phyloP scores from a whole-genome alignment of 352 stramenopile species.

The Globisporangium radiosum region DNA sequence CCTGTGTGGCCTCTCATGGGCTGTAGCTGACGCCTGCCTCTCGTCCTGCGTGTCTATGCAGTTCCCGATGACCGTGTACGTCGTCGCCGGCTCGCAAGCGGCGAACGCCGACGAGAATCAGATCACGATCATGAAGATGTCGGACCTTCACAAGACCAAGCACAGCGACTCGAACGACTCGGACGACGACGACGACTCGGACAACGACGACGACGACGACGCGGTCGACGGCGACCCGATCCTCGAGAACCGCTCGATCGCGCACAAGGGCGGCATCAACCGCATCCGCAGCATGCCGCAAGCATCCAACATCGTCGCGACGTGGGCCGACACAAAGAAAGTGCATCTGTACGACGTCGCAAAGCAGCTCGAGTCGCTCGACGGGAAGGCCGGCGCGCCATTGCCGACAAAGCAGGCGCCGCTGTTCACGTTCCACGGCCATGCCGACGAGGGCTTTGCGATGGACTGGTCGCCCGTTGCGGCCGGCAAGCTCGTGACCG shows the following conservation, averaged over 20 bases:
- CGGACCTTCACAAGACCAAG: constrained; percentile 94
- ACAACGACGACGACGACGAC: constrained; percentile 86
- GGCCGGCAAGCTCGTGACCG: constrained; percentile 89
- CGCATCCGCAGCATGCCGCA: constrained; percentile 94
- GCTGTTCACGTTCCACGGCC: constrained; percentile 93
- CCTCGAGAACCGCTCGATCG: constrained; percentile 93
- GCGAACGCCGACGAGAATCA: constrained; percentile 92
- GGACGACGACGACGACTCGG: constrained; percentile 69
- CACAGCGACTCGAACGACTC: constrained; percentile 46
- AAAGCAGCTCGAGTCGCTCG: constrained; percentile 83
- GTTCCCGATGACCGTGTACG: constrained; percentile 95
- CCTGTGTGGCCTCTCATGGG: not conserved
- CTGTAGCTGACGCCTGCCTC: too few species aligned
- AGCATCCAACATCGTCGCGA: constrained; percentile 94
- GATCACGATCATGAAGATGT: constrained; percentile 97
- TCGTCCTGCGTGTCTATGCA: constrained; percentile 8
- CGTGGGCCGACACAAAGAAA: constrained; percentile 93
- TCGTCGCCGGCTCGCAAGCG: constrained; percentile 96
- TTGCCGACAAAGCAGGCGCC: constrained; percentile 51
- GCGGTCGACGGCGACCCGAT: constrained; percentile 94
- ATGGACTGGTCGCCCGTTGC: constrained; percentile 96
- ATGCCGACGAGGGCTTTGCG: constrained; percentile 96
- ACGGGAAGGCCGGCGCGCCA: constrained; percentile 61
- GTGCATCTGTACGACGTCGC: constrained; percentile 97
- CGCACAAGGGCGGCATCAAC: constrained; percentile 95